Conservation (phyloP, 371 early-diverging fungal genomes). For the Mortierella sp. region DNA sequence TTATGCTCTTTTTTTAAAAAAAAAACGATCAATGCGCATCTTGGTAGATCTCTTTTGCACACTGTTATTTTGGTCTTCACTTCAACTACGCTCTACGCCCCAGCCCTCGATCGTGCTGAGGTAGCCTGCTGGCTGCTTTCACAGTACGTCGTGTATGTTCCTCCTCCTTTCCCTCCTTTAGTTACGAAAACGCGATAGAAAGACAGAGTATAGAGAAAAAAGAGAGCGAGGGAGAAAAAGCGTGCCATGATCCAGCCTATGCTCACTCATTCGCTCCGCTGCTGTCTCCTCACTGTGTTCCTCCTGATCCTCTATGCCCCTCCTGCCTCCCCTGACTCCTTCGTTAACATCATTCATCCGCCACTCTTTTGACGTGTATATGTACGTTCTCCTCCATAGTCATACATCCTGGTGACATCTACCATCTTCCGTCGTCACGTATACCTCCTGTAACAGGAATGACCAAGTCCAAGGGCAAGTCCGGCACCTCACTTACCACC, state of each 20-base stretch:
- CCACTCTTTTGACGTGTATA: constrained; percentile 1
- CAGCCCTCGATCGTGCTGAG: no score
- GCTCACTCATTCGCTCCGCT: constrained; percentile 13
- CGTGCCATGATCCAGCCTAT: constrained; percentile 7
- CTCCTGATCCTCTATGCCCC: constrained; percentile 11
- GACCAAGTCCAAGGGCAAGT: constrained; percentile 6
- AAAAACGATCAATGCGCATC: no score
- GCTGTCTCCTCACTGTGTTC: constrained; percentile 11
- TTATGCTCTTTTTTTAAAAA: no score
- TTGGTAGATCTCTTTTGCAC: background rate
- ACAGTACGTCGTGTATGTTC: background rate
- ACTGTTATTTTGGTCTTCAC: no score
- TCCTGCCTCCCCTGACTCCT: constrained; percentile 22
- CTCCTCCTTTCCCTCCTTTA: background rate
- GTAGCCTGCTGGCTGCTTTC: no score
- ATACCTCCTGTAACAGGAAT: constrained; percentile 20
- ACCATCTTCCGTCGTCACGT: constrained; percentile 13
- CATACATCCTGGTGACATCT: constrained; percentile 27
- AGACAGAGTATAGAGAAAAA: background rate
- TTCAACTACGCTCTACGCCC: no score
- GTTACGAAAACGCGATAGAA: background rate
- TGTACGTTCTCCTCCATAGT: constrained; percentile 4
- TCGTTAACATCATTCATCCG: constrained; percentile 20
- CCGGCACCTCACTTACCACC: constrained; percentile 1
- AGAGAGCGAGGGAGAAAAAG: background rate